Conservation (phyloP, 768 basidiomycete species). For the Exidia glandulosa region DNA sequence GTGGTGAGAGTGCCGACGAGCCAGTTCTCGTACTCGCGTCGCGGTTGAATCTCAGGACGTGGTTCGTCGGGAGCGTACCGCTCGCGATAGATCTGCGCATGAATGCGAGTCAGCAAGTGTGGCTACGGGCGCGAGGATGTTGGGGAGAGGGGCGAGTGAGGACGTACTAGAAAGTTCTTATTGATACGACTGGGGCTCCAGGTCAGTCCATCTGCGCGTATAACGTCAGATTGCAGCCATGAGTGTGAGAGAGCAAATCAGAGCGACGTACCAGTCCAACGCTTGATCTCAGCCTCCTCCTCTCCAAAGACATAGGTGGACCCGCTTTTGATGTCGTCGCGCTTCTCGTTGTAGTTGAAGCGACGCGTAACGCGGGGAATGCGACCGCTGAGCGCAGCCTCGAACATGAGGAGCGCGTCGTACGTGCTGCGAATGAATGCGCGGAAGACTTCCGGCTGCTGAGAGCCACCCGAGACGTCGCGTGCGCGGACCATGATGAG, state of each 20-base stretch:
- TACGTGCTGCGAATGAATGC: constrained; percentile 14
- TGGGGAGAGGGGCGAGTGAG: background rate
- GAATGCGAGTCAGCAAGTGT: background rate
- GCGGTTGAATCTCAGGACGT: constrained; percentile 2
- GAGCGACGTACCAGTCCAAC: constrained; percentile 20
- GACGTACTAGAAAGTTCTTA: constrained; percentile 27
- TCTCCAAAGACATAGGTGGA: constrained; percentile 32
- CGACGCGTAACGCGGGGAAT: constrained; percentile 26
- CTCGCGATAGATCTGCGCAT: constrained; percentile 22
- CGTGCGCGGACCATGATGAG: background rate
- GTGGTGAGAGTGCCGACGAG: constrained; percentile 29
- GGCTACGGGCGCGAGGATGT: too few relatives aligned
- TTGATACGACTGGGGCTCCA: constrained; percentile 30
- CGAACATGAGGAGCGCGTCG: constrained; percentile 30
- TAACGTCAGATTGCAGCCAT: background rate
- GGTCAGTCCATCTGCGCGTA: constrained; percentile 16
- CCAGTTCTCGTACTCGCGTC: constrained; percentile 21
- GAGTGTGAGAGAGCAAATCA: background rate
- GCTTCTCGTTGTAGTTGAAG: constrained; percentile 24
- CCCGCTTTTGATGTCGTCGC: constrained; percentile 23
- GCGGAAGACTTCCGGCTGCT: background rate
- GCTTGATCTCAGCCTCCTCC: constrained; percentile 29
- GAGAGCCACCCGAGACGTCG: background rate
- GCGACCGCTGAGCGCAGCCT: constrained; percentile 24
- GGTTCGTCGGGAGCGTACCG: background rate